Evolutionary conservation across 1,284 basidiomycete species (phyloP).

Genomic region (Moesziomyces sp.): DNA sequence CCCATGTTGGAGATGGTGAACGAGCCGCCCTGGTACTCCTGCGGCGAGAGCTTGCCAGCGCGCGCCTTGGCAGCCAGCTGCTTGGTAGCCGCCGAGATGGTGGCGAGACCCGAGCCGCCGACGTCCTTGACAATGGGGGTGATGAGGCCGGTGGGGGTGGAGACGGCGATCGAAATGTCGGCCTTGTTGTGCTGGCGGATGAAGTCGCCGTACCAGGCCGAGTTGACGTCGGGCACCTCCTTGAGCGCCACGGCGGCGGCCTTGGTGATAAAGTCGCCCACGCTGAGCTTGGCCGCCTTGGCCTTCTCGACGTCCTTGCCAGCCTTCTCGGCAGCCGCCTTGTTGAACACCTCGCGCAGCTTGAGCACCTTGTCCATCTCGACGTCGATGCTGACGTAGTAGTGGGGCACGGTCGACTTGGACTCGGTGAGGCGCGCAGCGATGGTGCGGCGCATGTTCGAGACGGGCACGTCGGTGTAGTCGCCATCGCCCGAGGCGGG

Average conservation of each 20-base stretch:
- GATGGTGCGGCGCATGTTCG: slow-evolving; percentile 94
- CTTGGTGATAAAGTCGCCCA: slow-evolving; percentile 99
- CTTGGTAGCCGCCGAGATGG: slow-evolving; percentile 92
- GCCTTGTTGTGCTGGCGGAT: slow-evolving; percentile 97
- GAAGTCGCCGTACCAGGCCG: slow-evolving; percentile 94
- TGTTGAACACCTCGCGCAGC: slow-evolving; percentile 94
- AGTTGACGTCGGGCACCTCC: slow-evolving; percentile 97
- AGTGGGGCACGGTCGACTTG: slow-evolving; percentile 95
- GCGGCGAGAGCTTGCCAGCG: slow-evolving; percentile 92
- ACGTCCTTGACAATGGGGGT: slow-evolving; percentile 97
- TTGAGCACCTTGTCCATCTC: slow-evolving; percentile 97
- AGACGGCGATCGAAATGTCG: slow-evolving; percentile 96
- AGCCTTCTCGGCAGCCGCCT: slow-evolving; percentile 68
- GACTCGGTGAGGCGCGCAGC: slow-evolving; percentile 89
- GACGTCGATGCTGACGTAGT: slow-evolving; percentile 94
- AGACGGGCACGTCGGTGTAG: slow-evolving; percentile 89
- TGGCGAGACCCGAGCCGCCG: slow-evolving; percentile 87
- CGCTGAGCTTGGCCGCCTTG: slow-evolving; percentile 86
- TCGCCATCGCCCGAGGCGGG: slow-evolving; percentile 71
- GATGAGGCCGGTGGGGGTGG: slow-evolving; percentile 94
- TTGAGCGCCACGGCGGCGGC: slow-evolving; percentile 87
- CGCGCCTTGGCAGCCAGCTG: slow-evolving; percentile 91
- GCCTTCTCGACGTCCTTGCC: slow-evolving; percentile 73
- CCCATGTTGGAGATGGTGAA: slow-evolving; percentile 99
- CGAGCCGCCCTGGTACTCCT: slow-evolving; percentile 96